phyloP scores from a whole-genome alignment of 768 basidiomycete genomes.

The Agrocybe praecox region DNA sequence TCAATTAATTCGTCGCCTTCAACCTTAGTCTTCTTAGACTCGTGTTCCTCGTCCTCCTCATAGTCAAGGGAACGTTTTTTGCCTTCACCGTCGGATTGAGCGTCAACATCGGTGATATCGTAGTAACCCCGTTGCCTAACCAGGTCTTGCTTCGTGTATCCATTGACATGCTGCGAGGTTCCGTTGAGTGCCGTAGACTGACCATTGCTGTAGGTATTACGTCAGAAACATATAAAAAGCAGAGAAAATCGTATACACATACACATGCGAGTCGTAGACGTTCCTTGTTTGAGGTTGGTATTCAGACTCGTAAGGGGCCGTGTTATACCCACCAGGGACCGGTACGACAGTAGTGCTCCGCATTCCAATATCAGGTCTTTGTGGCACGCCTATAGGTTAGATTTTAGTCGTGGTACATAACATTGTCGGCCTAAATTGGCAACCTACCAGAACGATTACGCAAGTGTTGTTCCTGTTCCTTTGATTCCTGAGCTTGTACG shows the following conservation, averaged over 20 bases:
- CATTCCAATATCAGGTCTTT: slow-evolving; percentile 4
- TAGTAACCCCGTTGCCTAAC: slow-evolving; percentile 15
- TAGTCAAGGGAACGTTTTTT: slow-evolving; percentile 45
- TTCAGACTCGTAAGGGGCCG: slow-evolving; percentile 9
- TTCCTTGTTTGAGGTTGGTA: slow-evolving; percentile 4
- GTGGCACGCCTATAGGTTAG: slow-evolving; percentile 11
- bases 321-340: slow-evolving; percentile 22
- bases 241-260: not conserved
- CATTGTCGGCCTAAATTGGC: not conserved
- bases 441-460: slow-evolving; percentile 49
- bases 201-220: slow-evolving; percentile 9
- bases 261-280: slow-evolving; percentile 2
- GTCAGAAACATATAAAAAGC: slow-evolving; percentile 11
- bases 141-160: slow-evolving; percentile 4
- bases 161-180: slow-evolving; percentile 5
- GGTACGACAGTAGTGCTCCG: slow-evolving; percentile 10
- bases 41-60: slow-evolving; percentile 45
- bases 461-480: slow-evolving; percentile 42
- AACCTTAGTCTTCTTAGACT: slow-evolving; percentile 55
- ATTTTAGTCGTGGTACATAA: not conserved
- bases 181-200: not conserved
- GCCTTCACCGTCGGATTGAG: slow-evolving; percentile 16
- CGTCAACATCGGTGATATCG: slow-evolving; percentile 13
- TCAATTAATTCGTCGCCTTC: slow-evolving; percentile 50
- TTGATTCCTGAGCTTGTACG: slow-evolving; percentile 31